Base-by-base conservation (phyloP, 2,329 filamentous ascomycete genomes). In the Elsinoe fawcettii region DNA sequence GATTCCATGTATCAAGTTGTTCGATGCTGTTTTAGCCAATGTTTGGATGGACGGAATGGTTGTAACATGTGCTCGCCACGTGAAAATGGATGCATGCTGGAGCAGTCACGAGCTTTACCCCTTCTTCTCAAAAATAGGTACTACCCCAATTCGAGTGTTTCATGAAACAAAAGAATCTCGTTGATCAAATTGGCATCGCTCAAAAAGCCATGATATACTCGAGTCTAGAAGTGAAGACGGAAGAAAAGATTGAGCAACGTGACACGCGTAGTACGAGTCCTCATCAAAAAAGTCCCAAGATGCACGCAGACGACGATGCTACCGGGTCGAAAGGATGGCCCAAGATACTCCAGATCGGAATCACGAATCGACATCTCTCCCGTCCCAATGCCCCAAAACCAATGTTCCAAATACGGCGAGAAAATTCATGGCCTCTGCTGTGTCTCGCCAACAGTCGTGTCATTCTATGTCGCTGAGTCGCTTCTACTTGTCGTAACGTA, bases 371-470 rank as follows among this genome's bases (percentile, higher is more conserved):
- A 36, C 49, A n/a, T 39, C 49, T 34, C 39, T 25, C 44, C 49
- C 34, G 18, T 53, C 49, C 30, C 30, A 37, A 37, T 53, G 34
- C 30, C 49, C 49, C 32, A 36, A 23, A 30, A 14, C 25, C 53
- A 14, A 23, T 27, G 25, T 43, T 43, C 23, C 30, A 34, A 27
- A 25, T 34, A 55, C n/a, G 39, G 55, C 47, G 51, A 51, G 46
- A 44, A 37, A 49, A 51, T 51, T 53, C 58, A 43, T 55, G 30
- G 53, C 53, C 37, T 46, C 57, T 55, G 49, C 49, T 39, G 49
- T 39, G 32, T 27, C 43, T 43, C 53, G 34, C 37, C 55, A 47
- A 43, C 37, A 43, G 30, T 49, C 39, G 49, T 53, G 20, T 53
- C 49, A 20, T 53, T 53, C 49, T 53, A 53, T 37, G 20, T 49